Base-by-base conservation (phyloP, 805 yeast genomes). In the Lachancea meyersii region DNA sequence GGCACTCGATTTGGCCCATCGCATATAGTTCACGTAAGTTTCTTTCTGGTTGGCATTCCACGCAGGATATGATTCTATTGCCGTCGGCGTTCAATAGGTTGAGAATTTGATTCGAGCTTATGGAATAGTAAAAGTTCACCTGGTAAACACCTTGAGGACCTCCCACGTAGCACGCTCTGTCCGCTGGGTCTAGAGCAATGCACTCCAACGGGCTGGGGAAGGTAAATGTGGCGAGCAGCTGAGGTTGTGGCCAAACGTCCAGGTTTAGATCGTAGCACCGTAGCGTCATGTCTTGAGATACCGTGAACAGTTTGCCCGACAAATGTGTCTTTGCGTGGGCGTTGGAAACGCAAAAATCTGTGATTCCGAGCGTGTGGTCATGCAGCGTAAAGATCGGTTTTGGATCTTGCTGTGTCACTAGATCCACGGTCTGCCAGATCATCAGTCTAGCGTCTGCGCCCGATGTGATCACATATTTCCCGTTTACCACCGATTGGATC, bases 371-470 rank as follows among this genome's bases (percentile, higher is more conserved):
- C 31, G 58, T 63, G 54, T 82, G 84, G 52, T 83, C 88, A 6
- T 80, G 73, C 40, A 83, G 64, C 6, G 77, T 66, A 32, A 70
- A 72, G 40, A 69, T 67, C 2, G 91, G 88, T 55, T 79, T 82
- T 21, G 73, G 61, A 7, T 66, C 68, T 44, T 50, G 67, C 52
- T 40, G 60, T 34, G 46, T 60, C 32, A 43, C 67, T 47, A 89
- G 65, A 51, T 86, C 94, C 16, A 69, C 48, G 0, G 81, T 65
- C 48, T 74, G 76, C 94, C 95, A 89, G 3, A 84, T 74, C 20
- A 82, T 70, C 13, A 83, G 73, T 48, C 96, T 71, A 1, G 95
- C 79, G 66, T 91, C 98, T 32, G 71, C 72, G 51, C 95, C 86
- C n/a, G 82, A 86, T 4, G 89, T 75, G 5, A 84, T 72, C 33